These are phyloP conservation scores for Scutellaria barbata DNA, from an alignment of 257 asterid species.

Conservation along the genomic window DNA sequence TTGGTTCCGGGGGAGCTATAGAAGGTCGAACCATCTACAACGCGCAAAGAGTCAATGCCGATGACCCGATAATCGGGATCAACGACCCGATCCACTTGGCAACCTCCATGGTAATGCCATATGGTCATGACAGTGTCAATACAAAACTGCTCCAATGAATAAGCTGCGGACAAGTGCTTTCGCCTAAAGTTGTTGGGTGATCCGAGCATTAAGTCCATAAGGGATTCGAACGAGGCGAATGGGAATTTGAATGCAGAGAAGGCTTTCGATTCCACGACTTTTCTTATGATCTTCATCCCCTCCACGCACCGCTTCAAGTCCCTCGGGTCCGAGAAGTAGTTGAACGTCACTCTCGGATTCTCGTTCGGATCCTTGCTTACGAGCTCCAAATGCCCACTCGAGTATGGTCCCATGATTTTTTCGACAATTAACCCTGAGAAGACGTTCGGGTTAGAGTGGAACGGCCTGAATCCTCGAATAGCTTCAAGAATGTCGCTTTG, in stretches of 20 bases:
- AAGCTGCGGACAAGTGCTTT: conserved; percentile 48
- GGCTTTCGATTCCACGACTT: conserved; percentile 54
- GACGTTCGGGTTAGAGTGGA: background rate
- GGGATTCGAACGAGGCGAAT: conserved; percentile 42
- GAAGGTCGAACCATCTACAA: conserved; percentile 80
- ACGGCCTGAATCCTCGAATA: background rate
- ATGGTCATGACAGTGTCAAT: conserved; percentile 79
- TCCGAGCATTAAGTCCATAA: conserved; percentile 46
- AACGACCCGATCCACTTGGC: conserved; percentile 70
- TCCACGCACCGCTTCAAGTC: conserved; percentile 71
- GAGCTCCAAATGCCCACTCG: conserved; percentile 70
- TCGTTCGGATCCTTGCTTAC: conserved; percentile 52
- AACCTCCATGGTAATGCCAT: conserved; percentile 98
- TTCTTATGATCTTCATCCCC: conserved; percentile 58
- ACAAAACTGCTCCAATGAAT: conserved; percentile 72
- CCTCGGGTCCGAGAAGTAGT: conserved; percentile 72
- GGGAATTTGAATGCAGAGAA: conserved; percentile 58
- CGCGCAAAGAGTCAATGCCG: conserved; percentile 70
- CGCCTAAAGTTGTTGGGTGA: conserved; percentile 61
- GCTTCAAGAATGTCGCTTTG: background rate
- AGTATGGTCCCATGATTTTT: conserved; percentile 73
- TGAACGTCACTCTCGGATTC: conserved; percentile 75
- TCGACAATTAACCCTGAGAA: conserved; percentile 62
- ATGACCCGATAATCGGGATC: conserved; percentile 60
- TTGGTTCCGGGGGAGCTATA: conserved; percentile 73